Evolutionary conservation across 768 basidiomycete genomes (phyloP), one percentile per base, ranked within the genome.

Genomic region (Termitomyces sp.): DNA sequence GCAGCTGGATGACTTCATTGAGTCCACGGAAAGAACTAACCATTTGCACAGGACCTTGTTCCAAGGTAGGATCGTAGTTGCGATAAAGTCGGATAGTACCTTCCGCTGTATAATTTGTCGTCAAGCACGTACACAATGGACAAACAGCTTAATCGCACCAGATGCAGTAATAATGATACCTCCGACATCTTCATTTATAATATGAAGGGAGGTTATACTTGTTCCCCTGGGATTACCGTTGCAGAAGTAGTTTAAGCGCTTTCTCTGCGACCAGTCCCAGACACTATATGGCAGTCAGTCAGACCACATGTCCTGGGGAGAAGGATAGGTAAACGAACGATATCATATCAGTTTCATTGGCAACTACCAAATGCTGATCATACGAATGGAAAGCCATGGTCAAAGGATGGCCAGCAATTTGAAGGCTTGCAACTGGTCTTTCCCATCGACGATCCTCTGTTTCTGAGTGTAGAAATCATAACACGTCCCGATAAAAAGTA

Each of bases 151-250:
- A 26, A 28, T 73, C 86, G 60, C 66, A 94, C 93, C 85, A 61
- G 96, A 90, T 5, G 87, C 94, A 30, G 90, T 88, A 56, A 98
- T 72, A 55, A 98, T 85, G 48, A 98, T 86, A 1, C 93, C 94
- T 9, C 92, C 90, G 14, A 94, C 89, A 58, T 97, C 94, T 73
- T 99, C 93, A 70, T 99, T 98, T 71, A 98, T 93, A 68, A 98
- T 87, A 56, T 93, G 86, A 23, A 98, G 74, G 2, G 91, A 87
- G 0, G 97, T 95, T 58, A 98, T 91, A 56, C 83, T 88, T 4
- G 89, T 90, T 38, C 89, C 89, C 57, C 76, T 78, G 1, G 88
- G 83, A 69, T 95, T 95, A 50, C 92, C 93, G 65, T 98, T 98
- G 67, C 84, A 88, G 75, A 98, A 98, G 57, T 85, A 81, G 61